Evolutionary conservation across 306 rosid genomes (phyloP).

Genomic region (Medicago lupulina): DNA sequence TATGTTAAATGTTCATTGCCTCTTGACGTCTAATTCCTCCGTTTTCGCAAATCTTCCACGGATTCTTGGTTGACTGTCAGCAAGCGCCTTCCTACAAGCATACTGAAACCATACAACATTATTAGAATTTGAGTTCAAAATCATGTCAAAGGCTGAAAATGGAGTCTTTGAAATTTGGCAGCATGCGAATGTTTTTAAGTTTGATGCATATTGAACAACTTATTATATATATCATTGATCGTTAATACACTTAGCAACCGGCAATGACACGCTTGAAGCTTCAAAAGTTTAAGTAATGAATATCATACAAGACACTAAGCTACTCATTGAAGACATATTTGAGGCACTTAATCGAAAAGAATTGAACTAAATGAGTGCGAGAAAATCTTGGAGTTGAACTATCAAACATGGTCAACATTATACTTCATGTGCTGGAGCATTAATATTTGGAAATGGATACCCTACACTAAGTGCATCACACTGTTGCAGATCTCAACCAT

Average conservation of each 20-base stretch:
- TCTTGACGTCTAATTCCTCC: slow-evolving; percentile 63
- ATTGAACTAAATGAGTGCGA: background rate
- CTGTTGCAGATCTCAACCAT: background rate
- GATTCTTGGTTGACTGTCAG: slow-evolving; percentile 96
- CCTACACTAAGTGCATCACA: background rate
- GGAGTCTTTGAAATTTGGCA: slow-evolving; percentile 6
- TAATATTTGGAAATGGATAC: background rate
- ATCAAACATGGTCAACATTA: no score
- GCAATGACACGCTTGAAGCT: no score
- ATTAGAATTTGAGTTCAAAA: slow-evolving; percentile 1
- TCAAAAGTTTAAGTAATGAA: background rate
- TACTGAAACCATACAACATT: slow-evolving; percentile 57
- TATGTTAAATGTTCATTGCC: slow-evolving; percentile 51
- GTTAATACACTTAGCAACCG: background rate
- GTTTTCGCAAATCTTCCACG: slow-evolving; percentile 98
- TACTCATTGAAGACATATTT: background rate
- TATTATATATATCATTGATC: background rate
- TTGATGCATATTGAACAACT: background rate
- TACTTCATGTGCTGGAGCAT: no score
- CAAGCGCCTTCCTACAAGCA: slow-evolving; percentile 98
- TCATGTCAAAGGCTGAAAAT: slow-evolving; percentile 3
- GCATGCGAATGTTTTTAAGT: background rate
- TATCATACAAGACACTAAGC: background rate
- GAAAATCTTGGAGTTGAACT: no score
- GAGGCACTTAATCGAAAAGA: background rate